phyloP scores from a whole-genome alignment of 257 asterid species.

The Striga asiatica region DNA sequence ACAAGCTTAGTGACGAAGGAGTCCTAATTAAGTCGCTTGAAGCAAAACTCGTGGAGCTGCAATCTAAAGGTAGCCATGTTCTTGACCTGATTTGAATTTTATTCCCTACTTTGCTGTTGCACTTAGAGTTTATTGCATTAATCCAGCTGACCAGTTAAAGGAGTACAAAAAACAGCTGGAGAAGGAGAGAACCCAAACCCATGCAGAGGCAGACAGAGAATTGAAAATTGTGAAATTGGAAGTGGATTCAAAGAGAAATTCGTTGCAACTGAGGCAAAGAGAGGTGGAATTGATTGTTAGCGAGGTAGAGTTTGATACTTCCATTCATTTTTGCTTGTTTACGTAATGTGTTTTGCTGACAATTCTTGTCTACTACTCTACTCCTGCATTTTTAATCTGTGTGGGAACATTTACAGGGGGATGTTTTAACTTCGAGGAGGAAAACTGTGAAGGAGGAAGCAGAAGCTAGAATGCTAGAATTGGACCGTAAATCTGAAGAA shows the following conservation, averaged over 20 bases:
- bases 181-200: conserved; percentile 36
- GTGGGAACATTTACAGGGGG: conserved; percentile 33
- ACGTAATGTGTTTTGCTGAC: background rate
- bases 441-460: conserved; percentile 42
- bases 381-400: conserved; percentile 6
- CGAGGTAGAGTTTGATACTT: conserved; percentile 36
- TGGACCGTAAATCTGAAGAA: conserved; percentile 45
- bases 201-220: conserved; percentile 44
- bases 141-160: conserved; percentile 51
- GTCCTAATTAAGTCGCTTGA: conserved; percentile 57
- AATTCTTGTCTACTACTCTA: no score
- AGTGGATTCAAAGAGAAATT: conserved; percentile 45
- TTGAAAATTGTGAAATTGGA: conserved; percentile 46
- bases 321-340: background rate
- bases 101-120: background rate
- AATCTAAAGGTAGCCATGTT: conserved; percentile 45
- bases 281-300: conserved; percentile 53
- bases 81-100: conserved; percentile 12
- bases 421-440: conserved; percentile 29
- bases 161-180: conserved; percentile 50
- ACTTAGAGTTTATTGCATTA: conserved; percentile 6
- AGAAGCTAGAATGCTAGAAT: conserved; percentile 41
- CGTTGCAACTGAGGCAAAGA: conserved; percentile 41
- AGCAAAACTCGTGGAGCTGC: conserved; percentile 51
- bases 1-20: conserved; percentile 54